Evolutionary conservation across 140 eudicot species (phyloP), one percentile per base, ranked within the genome.

Genomic region (Cichorium intybus): DNA sequence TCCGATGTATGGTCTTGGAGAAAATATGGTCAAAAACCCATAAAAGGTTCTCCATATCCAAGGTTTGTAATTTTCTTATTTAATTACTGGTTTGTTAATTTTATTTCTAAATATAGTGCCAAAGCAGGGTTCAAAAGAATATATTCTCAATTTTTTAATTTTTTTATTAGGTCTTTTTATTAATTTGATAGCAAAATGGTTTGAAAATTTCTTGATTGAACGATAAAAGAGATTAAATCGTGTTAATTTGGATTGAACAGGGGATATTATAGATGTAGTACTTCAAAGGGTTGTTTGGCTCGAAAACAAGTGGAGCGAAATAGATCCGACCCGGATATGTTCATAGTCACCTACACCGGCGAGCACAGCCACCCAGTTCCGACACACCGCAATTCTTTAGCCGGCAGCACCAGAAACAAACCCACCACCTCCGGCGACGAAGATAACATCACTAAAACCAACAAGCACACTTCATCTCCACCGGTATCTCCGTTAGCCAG

Each of bases 1-100:
- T 81, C 95, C 3, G 99, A 93, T 78, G 77, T 83, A 84, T 93
- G 99, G 98, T 89, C 96, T 56, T 92, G 98, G 98, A 83, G 96
- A 73, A 92, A 92, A 85, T 92, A 92, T 81, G 98, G 98, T 50
- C 98, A 92, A 74, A 92, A 92, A 70, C 98, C 98, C 68, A 92
- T 92, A 16, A 92, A 92, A 70, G 98, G 98, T 68, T 92, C 98
- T 70, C 98, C 98, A 28, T 92, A 82, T 64, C 98, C 98, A 74
- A 92, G 98, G 98, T 92, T 58, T 31, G 74, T 75, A 68, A 49
- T 60, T 53, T 31, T 33, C 56, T 31, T 35, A 4, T n/a, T 35
- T 60, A 29, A 23, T 50, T 12, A 4, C 50, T 56, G 26, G 1
- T 53, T 24, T 18, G 1, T 3, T 5, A 29, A 11, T 51, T 37